Percentiles rank a stretch among this genome's conserved stretches.
phyloP scores from a whole-genome alignment of 768 basidiomycete species.

The Suillus alpinus region DNA sequence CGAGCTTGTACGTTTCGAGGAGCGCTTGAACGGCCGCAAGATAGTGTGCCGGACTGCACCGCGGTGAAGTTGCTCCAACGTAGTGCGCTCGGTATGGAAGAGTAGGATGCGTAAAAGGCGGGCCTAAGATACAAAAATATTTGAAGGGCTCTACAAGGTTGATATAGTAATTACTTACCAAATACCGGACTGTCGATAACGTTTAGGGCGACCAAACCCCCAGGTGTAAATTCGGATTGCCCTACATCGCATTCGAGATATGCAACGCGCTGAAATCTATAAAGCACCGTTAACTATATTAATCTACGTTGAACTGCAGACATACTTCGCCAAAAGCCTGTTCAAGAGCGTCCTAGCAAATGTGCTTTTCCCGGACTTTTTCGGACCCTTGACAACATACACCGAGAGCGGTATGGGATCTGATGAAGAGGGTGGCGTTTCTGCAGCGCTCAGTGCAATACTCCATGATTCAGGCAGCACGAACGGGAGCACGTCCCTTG shows the following conservation, averaged over 20 bases:
- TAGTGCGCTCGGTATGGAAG: conserved; percentile 76
- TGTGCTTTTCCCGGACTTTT: conserved; percentile 88
- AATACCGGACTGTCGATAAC: conserved; percentile 66
- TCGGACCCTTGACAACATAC: conserved; percentile 79
- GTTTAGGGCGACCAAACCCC: conserved; percentile 80
- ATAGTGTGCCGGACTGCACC: conserved; percentile 74
- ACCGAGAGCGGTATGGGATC: conserved; percentile 32
- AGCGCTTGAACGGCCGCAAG: conserved; percentile 65
- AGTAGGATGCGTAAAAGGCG: conserved; percentile 81
- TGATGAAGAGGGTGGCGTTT: not conserved
- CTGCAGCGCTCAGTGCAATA: conserved; percentile 20
- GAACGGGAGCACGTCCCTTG: conserved; percentile 33
- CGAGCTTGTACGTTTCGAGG: conserved; percentile 63
- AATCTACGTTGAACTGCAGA: not conserved
- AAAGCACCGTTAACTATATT: not conserved
- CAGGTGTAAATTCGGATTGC: conserved; percentile 90
- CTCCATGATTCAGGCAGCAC: conserved; percentile 37
- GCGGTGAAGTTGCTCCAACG: conserved; percentile 76
- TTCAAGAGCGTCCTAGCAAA: conserved; percentile 77
- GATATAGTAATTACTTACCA: conserved; percentile 41
- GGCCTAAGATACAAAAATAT: conserved; percentile 47
- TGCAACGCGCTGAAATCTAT: conserved; percentile 77
- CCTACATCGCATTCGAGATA: conserved; percentile 92
- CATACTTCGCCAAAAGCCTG: conserved; percentile 55
- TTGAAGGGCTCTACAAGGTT: not conserved